Evolutionary conservation across 78 protist genomes (phyloP).

Genomic region (Andalucia godoyi): DNA sequence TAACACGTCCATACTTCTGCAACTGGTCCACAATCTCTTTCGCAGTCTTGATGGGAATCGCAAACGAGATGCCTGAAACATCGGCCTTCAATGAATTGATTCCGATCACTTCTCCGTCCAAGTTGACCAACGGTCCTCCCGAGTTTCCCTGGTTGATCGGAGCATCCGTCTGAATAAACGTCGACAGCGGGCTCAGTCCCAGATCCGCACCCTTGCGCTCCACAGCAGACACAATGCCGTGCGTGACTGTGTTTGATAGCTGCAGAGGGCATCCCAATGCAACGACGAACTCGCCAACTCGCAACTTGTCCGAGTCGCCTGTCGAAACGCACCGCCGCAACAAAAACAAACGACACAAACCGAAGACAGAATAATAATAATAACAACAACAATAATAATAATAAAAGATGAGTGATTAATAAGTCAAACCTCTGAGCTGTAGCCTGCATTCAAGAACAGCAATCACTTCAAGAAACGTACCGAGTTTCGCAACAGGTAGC

Average conservation of each 20-base stretch:
- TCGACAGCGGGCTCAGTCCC: neutral
- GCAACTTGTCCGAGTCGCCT: neutral
- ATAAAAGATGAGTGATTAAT: too few relatives aligned
- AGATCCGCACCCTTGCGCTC: neutral
- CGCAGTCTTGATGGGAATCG: conserved; percentile 1
- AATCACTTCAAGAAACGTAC: too few relatives aligned
- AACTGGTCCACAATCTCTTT: neutral
- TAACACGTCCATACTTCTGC: neutral
- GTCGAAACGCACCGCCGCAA: too few relatives aligned
- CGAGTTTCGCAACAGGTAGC: neutral
- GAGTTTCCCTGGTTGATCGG: conserved; percentile 8
- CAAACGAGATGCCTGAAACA: neutral
- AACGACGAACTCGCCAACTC: neutral
- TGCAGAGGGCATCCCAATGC: conserved; percentile 1
- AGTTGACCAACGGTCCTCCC: conserved; percentile 1
- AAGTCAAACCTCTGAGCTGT: neutral
- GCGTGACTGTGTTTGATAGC: neutral
- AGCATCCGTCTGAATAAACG: neutral
- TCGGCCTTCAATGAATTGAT: neutral
- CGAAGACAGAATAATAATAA: too few relatives aligned
- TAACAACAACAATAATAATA: too few relatives aligned
- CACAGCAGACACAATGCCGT: conserved; percentile 2
- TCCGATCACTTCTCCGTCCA: conserved; percentile 7
- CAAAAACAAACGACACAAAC: too few relatives aligned
- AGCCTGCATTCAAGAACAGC: too few relatives aligned